These are phyloP conservation scores for Ogataea neopini DNA, from an alignment of 805 yeast genomes.

Conservation along the genomic window DNA sequence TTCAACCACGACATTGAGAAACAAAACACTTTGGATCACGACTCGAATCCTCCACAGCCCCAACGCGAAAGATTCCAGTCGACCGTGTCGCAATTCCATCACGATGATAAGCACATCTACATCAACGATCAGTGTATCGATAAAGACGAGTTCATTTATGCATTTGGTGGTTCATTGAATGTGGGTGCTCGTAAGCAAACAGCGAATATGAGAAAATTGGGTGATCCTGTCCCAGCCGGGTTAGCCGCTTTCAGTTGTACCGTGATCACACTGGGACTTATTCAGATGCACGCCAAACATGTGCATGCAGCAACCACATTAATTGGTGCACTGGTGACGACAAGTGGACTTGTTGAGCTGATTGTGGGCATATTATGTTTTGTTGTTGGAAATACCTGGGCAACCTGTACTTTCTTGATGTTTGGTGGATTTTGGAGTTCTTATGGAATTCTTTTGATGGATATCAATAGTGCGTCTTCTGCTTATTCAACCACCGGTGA, in stretches of 20 bases:
- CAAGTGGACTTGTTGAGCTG: slow-evolving; percentile 51
- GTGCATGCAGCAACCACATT: slow-evolving; percentile 44
- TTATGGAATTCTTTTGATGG: slow-evolving; percentile 47
- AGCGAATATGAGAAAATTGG: slow-evolving; percentile 29
- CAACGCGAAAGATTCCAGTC: slow-evolving; percentile 6
- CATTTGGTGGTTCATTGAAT: slow-evolving; percentile 61
- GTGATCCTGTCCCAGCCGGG: slow-evolving; percentile 57
- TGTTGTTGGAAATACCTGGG: slow-evolving; percentile 55
- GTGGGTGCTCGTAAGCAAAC: slow-evolving; percentile 40
- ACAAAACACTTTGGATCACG: slow-evolving; percentile 21
- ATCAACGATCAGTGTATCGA: slow-evolving; percentile 46
- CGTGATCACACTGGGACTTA: slow-evolving; percentile 49
- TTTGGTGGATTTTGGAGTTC: slow-evolving; percentile 59
- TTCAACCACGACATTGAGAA: slow-evolving; percentile 31
- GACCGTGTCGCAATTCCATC: slow-evolving; percentile 34
- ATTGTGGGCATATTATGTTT: slow-evolving; percentile 55
- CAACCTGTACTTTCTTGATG: slow-evolving; percentile 50
- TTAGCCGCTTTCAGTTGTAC: slow-evolving; percentile 49
- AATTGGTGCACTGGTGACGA: slow-evolving; percentile 47
- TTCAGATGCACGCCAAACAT: slow-evolving; percentile 47
- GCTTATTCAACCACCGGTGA: slow-evolving; percentile 41
- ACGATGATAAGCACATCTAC: slow-evolving; percentile 43
- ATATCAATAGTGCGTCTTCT: slow-evolving; percentile 43
- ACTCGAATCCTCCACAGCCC: slow-evolving; percentile 6
- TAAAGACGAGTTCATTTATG: slow-evolving; percentile 57